These are phyloP conservation scores for Globisporangium carolinianum DNA, from an alignment of 352 stramenopile species.

Conservation along the genomic window DNA sequence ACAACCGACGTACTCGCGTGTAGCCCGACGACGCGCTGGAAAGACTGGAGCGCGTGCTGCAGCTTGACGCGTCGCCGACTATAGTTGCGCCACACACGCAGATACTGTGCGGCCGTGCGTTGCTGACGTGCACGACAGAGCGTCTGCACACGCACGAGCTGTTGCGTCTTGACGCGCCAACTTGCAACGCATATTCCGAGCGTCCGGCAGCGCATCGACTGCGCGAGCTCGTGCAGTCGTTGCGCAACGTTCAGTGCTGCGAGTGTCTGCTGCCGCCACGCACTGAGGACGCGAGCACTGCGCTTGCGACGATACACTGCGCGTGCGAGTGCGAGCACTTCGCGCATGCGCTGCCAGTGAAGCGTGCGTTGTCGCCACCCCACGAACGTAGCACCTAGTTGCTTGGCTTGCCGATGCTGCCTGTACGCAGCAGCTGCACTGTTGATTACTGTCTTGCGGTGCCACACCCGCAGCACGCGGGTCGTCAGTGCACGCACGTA, in stretches of 20 bases:
- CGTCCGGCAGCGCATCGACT: neutral
- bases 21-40: slow-evolving; percentile 24
- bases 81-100: slow-evolving; percentile 16
- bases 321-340: slow-evolving; percentile 15
- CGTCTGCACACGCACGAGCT: neutral
- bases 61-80: slow-evolving; percentile 9
- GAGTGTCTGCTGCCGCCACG: slow-evolving; percentile 11
- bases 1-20: slow-evolving; percentile 25
- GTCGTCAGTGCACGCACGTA: neutral
- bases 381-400: slow-evolving; percentile 7
- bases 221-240: neutral
- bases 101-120: neutral
- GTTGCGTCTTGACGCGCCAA: slow-evolving; percentile 4
- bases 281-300: slow-evolving; percentile 13
- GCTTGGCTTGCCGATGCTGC: slow-evolving; percentile 1
- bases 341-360: slow-evolving; percentile 21
- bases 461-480: slow-evolving; percentile 4
- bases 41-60: slow-evolving; percentile 29
- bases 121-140: neutral
- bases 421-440: slow-evolving; percentile 9
- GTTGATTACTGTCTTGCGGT: neutral
- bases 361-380: slow-evolving; percentile 17
- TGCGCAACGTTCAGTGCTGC: neutral
- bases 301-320: slow-evolving; percentile 16
- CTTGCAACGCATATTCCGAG: neutral